phyloP scores from a whole-genome alignment of 2,329 filamentous ascomycete genomes.

The Talaromyces piceae region DNA sequence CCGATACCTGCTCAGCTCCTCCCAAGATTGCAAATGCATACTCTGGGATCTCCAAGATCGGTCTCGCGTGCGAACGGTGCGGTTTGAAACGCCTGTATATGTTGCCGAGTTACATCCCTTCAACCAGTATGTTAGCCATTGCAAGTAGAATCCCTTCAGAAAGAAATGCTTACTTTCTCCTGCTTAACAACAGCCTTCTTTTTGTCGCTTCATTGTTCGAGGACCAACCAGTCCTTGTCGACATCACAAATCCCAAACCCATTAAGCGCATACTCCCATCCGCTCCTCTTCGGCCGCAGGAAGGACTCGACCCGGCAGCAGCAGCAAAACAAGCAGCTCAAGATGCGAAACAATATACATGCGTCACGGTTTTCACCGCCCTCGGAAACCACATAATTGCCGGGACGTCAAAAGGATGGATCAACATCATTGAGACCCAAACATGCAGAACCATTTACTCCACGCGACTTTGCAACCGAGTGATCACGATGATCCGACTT shows the following conservation, averaged over 20 bases:
- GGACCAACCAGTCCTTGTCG: slow-evolving; percentile 82
- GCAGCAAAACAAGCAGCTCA: slow-evolving; percentile 83
- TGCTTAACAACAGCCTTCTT: slow-evolving; percentile 50
- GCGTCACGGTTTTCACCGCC: slow-evolving; percentile 79
- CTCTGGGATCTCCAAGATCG: slow-evolving; percentile 83
- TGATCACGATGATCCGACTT: slow-evolving; percentile 80
- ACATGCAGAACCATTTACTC: slow-evolving; percentile 81
- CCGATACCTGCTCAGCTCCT: slow-evolving; percentile 82
- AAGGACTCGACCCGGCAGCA: slow-evolving; percentile 50
- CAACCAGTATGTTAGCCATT: slow-evolving; percentile 58
- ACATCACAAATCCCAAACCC: slow-evolving; percentile 62
- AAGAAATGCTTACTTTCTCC: neutral
- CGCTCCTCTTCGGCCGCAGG: slow-evolving; percentile 67
- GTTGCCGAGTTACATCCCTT: slow-evolving; percentile 90
- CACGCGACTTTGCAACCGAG: slow-evolving; percentile 76
- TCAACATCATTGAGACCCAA: slow-evolving; percentile 86
- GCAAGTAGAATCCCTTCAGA: neutral
- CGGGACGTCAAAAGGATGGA: slow-evolving; percentile 89
- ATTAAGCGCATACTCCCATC: slow-evolving; percentile 74
- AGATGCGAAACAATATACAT: slow-evolving; percentile 91
- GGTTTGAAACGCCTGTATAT: slow-evolving; percentile 89
- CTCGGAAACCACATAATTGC: slow-evolving; percentile 82
- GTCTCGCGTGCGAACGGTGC: slow-evolving; percentile 68
- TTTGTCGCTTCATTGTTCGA: slow-evolving; percentile 93
- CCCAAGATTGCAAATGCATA: slow-evolving; percentile 93